phyloP scores from a whole-genome alignment of 2,329 filamentous ascomycete species.

The Amesomyces nigricolor region DNA sequence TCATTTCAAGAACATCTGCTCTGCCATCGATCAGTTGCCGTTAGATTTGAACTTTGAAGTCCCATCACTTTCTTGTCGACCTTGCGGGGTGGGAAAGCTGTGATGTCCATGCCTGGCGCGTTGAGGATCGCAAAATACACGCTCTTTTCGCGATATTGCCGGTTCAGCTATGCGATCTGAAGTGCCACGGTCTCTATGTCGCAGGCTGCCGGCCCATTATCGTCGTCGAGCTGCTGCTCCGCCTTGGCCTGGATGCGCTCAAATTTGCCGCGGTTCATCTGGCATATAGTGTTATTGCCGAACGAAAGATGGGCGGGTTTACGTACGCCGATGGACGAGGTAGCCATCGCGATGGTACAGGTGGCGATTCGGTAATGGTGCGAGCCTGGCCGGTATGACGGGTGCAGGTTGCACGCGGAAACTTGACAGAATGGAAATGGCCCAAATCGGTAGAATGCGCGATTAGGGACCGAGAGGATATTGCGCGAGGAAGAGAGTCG shows the following conservation, averaged over 20 bases:
- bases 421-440: no score
- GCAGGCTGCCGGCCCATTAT: neutral
- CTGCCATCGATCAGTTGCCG: conserved; percentile 3
- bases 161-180: conserved; percentile 7
- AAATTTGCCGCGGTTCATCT: conserved; percentile 1
- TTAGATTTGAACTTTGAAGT: no score
- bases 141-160: neutral
- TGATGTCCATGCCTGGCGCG: conserved; percentile 2
- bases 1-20: no score
- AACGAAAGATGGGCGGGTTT: neutral
- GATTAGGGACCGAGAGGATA: no score
- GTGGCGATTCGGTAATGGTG: no score
- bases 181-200: conserved; percentile 7
- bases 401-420: no score
- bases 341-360: no score
- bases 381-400: no score
- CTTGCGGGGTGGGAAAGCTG: neutral
- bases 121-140: conserved; percentile 3
- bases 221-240: neutral
- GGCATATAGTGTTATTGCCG: neutral
- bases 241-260: conserved; percentile 1
- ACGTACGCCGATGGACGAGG: neutral
- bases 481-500: no score
- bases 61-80: conserved; percentile 1
- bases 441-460: no score